Evolutionary conservation across 768 basidiomycete genomes (phyloP).

Genomic region (Crepidotus variabilis): DNA sequence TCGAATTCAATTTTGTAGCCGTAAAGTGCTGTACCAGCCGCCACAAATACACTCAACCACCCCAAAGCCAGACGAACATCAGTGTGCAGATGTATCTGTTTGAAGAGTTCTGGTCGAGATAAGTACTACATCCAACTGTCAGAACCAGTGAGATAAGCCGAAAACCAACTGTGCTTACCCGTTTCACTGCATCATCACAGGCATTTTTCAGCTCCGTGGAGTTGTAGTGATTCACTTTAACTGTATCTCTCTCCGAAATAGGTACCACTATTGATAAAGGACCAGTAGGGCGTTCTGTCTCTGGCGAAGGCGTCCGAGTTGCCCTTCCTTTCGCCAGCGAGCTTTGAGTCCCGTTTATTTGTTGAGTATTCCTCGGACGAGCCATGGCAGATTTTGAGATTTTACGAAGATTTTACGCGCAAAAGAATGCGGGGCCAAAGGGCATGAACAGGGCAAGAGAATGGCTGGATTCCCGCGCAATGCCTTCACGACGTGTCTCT

Average conservation of each 20-base stretch:
- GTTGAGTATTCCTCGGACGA: constrained; percentile 3
- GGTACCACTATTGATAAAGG: constrained; percentile 47
- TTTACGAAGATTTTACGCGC: background rate
- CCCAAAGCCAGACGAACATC: constrained; percentile 86
- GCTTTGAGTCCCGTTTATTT: background rate
- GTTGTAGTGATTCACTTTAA: constrained; percentile 61
- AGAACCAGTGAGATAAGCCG: background rate
- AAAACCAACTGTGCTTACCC: constrained; percentile 43
- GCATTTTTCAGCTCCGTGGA: constrained; percentile 62
- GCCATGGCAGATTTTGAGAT: constrained; percentile 1
- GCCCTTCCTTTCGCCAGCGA: background rate
- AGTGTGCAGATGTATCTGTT: constrained; percentile 81
- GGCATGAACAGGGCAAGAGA: background rate
- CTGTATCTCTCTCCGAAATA: constrained; percentile 43
- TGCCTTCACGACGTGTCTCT: background rate
- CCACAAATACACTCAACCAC: constrained; percentile 82
- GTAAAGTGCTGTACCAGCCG: constrained; percentile 78
- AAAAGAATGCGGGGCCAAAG: background rate
- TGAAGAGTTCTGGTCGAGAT: constrained; percentile 77
- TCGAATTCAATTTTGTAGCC: constrained; percentile 90
- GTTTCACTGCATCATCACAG: constrained; percentile 87
- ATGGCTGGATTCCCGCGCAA: background rate
- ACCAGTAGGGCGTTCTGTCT: constrained; percentile 46
- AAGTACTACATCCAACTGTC: constrained; percentile 55
- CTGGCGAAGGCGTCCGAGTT: constrained; percentile 15